These are phyloP conservation scores for Fraxinus cuspidata DNA, from an alignment of 257 asterid species.

Conservation along the genomic window DNA sequence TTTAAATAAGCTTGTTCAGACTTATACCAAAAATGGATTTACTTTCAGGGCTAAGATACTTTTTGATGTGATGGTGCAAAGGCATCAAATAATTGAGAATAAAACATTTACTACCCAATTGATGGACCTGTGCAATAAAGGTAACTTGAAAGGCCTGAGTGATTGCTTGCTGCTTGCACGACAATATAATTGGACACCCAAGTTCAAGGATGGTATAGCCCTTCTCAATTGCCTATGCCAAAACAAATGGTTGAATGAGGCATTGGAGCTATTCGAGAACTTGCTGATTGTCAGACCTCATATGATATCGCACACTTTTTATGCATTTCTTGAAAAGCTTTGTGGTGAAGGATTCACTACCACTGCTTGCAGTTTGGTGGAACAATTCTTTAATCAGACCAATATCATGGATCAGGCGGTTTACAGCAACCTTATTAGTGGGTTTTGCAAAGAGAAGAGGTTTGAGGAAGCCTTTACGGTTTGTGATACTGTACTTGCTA, in stretches of 20 bases:
- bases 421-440: slow-evolving; percentile 46
- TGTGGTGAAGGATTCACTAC: slow-evolving; percentile 50
- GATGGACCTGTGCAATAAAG: slow-evolving; percentile 51
- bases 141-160: slow-evolving; percentile 50
- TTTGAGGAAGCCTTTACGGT: slow-evolving; percentile 48
- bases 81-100: slow-evolving; percentile 45
- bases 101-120: slow-evolving; percentile 53
- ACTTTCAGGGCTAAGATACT: slow-evolving; percentile 48
- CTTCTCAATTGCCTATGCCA: slow-evolving; percentile 53
- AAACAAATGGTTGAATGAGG: slow-evolving; percentile 51
- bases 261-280: slow-evolving; percentile 58
- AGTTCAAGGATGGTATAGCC: slow-evolving; percentile 45
- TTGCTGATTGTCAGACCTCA: slow-evolving; percentile 29
- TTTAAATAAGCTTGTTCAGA: slow-evolving; percentile 61
- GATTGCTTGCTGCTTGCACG: slow-evolving; percentile 46
- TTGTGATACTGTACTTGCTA: slow-evolving; percentile 48
- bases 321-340: slow-evolving; percentile 48
- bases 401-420: slow-evolving; percentile 29
- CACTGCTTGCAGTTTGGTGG: slow-evolving; percentile 45
- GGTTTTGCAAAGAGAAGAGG: slow-evolving; percentile 60
- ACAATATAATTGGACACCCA: slow-evolving; percentile 65
- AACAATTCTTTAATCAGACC: slow-evolving; percentile 43
- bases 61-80: slow-evolving; percentile 56
- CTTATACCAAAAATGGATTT: slow-evolving; percentile 56
- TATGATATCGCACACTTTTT: slow-evolving; percentile 27